A percentile compares a stretch with the other conserved stretches of the same genome.
Evolutionary conservation across 768 basidiomycete genomes (phyloP).

Genomic region (Lactarius hatsudake): DNA sequence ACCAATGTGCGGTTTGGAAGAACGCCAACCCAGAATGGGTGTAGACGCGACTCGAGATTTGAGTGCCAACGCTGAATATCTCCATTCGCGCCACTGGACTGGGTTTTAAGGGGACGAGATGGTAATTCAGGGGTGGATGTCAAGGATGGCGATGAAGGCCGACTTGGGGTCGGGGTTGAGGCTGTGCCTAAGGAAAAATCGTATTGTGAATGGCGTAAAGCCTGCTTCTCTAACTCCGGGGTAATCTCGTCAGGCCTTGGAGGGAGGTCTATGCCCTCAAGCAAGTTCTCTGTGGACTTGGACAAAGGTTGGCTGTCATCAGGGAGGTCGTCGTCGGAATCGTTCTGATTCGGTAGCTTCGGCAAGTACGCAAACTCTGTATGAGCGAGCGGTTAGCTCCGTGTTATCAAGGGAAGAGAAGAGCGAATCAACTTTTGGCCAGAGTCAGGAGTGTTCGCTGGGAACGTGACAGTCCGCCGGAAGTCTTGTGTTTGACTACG

Average conservation of each 20-base stretch:
- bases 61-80: conserved; percentile 57
- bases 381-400: neutral
- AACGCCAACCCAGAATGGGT: conserved; percentile 77
- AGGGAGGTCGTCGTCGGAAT: conserved; percentile 33
- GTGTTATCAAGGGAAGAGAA: neutral
- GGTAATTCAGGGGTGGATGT: conserved; percentile 12
- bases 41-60: conserved; percentile 75
- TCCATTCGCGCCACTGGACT: neutral
- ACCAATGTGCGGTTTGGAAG: conserved; percentile 61
- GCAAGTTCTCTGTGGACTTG: conserved; percentile 49
- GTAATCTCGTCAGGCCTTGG: conserved; percentile 58
- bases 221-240: conserved; percentile 55
- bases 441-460: conserved; percentile 74
- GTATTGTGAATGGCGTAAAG: conserved; percentile 35
- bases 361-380: conserved; percentile 26
- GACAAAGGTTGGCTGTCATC: conserved; percentile 19
- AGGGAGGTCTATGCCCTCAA: conserved; percentile 47
- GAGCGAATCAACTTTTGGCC: conserved; percentile 59
- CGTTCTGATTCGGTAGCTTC: conserved; percentile 33
- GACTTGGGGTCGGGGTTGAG: conserved; percentile 17
- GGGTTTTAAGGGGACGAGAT: neutral
- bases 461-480: conserved; percentile 63
- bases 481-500: conserved; percentile 56
- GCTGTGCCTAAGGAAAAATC: conserved; percentile 13
- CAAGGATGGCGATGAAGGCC: conserved; percentile 12